Conservation (phyloP, 371 early-diverging fungal species). For the Mortierella sp. region DNA sequence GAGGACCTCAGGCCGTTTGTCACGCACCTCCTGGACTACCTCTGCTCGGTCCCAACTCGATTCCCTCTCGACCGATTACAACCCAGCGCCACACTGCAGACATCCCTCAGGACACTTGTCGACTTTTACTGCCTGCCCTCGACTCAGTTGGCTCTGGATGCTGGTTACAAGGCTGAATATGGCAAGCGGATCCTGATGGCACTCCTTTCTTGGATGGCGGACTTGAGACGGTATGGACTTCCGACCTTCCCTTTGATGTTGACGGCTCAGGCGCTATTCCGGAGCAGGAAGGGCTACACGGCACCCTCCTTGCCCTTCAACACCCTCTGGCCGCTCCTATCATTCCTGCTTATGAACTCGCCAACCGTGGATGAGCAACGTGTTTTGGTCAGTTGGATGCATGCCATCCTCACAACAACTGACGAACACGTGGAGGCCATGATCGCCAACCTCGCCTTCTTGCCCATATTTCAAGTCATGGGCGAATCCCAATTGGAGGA, state of each 20-base stretch:
- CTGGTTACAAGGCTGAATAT: constrained; percentile 22
- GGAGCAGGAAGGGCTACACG: constrained; percentile 28
- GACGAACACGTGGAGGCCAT: constrained; percentile 27
- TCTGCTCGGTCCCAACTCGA: constrained; percentile 38
- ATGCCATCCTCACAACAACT: constrained; percentile 3
- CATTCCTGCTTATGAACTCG: constrained; percentile 61
- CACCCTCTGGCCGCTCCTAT: constrained; percentile 60
- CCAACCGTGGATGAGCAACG: constrained; percentile 66
- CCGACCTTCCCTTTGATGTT: constrained; percentile 38
- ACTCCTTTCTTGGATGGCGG: constrained; percentile 35
- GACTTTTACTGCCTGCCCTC: constrained; percentile 44
- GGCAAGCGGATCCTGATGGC: constrained; percentile 34
- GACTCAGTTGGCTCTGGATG: constrained; percentile 29
- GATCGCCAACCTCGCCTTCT: constrained; percentile 59
- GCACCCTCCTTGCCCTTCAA: constrained; percentile 34
- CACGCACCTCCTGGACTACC: constrained; percentile 37
- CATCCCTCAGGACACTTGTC: constrained; percentile 34
- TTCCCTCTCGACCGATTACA: constrained; percentile 36
- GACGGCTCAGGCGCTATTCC: constrained; percentile 25
- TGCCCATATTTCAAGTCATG: constrained; percentile 69
- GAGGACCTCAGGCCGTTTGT: constrained; percentile 27
- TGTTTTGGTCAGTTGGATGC: constrained; percentile 57
- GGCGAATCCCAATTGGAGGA: constrained; percentile 59
- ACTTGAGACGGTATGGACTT: constrained; percentile 43
- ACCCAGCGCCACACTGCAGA: constrained; percentile 29